Percentiles rank a stretch among this genome's conserved stretches.
Evolutionary conservation across 768 basidiomycete species (phyloP).

Genomic region (Dacryopinax spathularia): DNA sequence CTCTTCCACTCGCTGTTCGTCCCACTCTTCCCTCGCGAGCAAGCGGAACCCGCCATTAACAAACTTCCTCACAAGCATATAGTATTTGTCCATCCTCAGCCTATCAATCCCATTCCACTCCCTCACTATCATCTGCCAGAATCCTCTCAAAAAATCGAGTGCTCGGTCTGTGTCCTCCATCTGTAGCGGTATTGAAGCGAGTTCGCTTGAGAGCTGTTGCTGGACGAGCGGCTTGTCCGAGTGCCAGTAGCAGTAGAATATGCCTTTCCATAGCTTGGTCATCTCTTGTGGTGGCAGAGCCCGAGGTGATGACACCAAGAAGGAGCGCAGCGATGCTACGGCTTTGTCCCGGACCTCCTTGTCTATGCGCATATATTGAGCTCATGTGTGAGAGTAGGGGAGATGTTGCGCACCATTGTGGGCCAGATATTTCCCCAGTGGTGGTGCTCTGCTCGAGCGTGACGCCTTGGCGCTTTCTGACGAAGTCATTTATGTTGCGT

Average conservation of each 20-base stretch:
- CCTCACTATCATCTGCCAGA: slow-evolving; percentile 79
- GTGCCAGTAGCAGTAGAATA: slow-evolving; percentile 99
- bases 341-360: slow-evolving; percentile 89
- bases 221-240: slow-evolving; percentile 96
- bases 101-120: slow-evolving; percentile 93
- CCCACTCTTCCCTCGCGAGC: slow-evolving; percentile 59
- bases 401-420: slow-evolving; percentile 56
- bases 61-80: slow-evolving; percentile 83
- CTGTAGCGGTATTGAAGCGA: slow-evolving; percentile 65
- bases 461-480: background rate
- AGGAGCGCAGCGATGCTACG: slow-evolving; percentile 57
- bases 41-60: slow-evolving; percentile 74
- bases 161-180: slow-evolving; percentile 46
- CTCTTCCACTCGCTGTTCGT: slow-evolving; percentile 34
- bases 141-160: slow-evolving; percentile 67
- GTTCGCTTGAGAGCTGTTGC: slow-evolving; percentile 72
- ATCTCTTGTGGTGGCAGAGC: slow-evolving; percentile 59
- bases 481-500: background rate
- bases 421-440: slow-evolving; percentile 81
- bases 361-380: slow-evolving; percentile 34
- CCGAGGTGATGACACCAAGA: slow-evolving; percentile 54
- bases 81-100: slow-evolving; percentile 89
- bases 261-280: slow-evolving; percentile 91
- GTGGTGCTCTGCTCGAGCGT: slow-evolving; percentile 29
- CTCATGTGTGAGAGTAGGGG: background rate